phyloP scores from a whole-genome alignment of 2,329 filamentous ascomycete species.

The Alternaria metachromatica region DNA sequence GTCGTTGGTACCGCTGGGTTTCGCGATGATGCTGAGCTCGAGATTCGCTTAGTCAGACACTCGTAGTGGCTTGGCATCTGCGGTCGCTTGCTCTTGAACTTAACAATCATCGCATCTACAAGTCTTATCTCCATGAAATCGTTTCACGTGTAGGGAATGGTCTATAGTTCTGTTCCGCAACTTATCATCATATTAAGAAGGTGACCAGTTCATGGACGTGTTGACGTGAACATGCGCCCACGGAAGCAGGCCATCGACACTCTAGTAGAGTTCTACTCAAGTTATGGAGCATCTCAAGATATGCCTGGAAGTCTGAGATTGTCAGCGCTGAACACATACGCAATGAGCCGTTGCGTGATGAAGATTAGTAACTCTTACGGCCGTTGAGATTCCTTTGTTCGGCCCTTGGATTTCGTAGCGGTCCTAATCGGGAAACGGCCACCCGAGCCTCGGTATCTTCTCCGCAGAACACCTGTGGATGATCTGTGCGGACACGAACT shows the following conservation, averaged over 20 bases:
- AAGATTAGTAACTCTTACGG: not conserved
- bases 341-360: not conserved
- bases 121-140: not conserved
- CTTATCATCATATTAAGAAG: not conserved
- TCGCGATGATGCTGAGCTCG: constrained; percentile 39
- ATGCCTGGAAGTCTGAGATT: not conserved
- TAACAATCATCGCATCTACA: not conserved
- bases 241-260: not conserved
- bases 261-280: not conserved
- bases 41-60: constrained; percentile 16
- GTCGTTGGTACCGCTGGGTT: constrained; percentile 25
- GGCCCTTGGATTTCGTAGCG: not conserved
- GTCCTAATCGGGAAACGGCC: constrained; percentile 21
- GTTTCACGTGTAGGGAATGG: not conserved
- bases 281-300: not conserved
- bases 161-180: not conserved
- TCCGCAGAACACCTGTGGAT: constrained; percentile 23
- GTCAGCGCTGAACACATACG: not conserved
- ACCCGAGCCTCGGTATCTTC: constrained; percentile 31
- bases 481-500: constrained; percentile 23
- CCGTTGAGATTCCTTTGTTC: not conserved
- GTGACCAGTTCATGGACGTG: not conserved
- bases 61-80: constrained; percentile 22
- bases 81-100: not conserved
- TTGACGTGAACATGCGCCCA: not conserved